Base-by-base conservation (phyloP, 176 grass and related monocot genomes). In the Neostapfia colusana region DNA sequence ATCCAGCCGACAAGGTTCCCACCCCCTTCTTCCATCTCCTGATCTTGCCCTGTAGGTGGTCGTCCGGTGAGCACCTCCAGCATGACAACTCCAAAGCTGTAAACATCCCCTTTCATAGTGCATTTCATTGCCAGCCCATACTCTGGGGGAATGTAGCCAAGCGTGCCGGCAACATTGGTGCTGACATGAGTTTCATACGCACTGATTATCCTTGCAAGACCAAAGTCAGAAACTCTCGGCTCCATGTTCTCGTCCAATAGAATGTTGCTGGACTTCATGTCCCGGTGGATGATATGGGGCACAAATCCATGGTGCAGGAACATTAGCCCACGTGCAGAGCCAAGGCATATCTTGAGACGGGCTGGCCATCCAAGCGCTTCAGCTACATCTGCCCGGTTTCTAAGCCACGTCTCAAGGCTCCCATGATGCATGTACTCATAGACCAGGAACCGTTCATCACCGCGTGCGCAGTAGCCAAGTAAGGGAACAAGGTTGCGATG, bases 261-360 rank as follows among this genome's bases (percentile, higher is more conserved):
- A 21, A 97, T 90, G 78, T 97, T 97, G 78, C 89, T 92, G 1
- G 93, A 97, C 62, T 97, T 97, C 82, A 97, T 86, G 85, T 97
- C 93, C 13, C 89, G 82, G 44, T 97, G 93, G 50, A 97, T 97
- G 70, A 97, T 84, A 70, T 86, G 87, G 25, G 93, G 93, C 55
- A 92, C 87, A 28, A 92, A 92, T 60, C 93, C 93, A 72, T 97
- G 84, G 75, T 97, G 93, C 72, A 92, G 86, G 67, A 97, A 97
- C 21, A 83, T 74, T 23, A 97, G 85, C 14, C 90, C 93, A 11
- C 58, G 78, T 26, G 93, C 93, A 36, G 90, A 86, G 23, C 93
- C 93, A 5, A 88, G 23, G 40, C 90, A 90, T 26, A 97, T 92
- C 42, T 79, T 89, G 43, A 97, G 83, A 59, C 90, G 86, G 25